Evolutionary conservation across 768 basidiomycete species (phyloP).

Genomic region (Steccherinum ochraceum): DNA sequence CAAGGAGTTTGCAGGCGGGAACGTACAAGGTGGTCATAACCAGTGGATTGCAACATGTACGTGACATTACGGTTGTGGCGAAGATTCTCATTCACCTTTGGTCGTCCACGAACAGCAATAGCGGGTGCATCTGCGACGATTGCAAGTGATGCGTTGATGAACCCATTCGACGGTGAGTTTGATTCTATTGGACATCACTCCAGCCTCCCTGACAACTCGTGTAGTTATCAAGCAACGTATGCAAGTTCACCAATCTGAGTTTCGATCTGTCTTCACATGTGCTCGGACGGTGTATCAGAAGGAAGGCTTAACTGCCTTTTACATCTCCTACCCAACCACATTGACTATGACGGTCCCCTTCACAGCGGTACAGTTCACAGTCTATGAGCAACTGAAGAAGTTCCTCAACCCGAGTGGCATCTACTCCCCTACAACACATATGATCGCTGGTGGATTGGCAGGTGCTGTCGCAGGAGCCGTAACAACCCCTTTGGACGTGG

Average conservation of each 20-base stretch:
- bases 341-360: slow-evolving; percentile 95
- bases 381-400: slow-evolving; percentile 89
- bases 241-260: slow-evolving; percentile 94
- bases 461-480: slow-evolving; percentile 93
- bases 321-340: slow-evolving; percentile 98
- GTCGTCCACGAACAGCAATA: slow-evolving; percentile 44
- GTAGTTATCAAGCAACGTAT: slow-evolving; percentile 98
- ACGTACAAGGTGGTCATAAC: slow-evolving; percentile 55
- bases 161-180: slow-evolving; percentile 92
- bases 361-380: slow-evolving; percentile 96
- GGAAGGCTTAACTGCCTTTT: slow-evolving; percentile 90
- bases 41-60: slow-evolving; percentile 87
- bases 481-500: slow-evolving; percentile 95
- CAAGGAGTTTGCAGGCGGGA: slow-evolving; percentile 89
- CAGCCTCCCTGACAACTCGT: not conserved
- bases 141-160: slow-evolving; percentile 96
- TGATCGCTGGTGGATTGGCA: slow-evolving; percentile 85
- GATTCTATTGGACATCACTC: not conserved
- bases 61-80: slow-evolving; percentile 24
- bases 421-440: slow-evolving; percentile 93
- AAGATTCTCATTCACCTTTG: not conserved
- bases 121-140: slow-evolving; percentile 95
- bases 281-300: slow-evolving; percentile 76
- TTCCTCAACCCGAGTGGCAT: slow-evolving; percentile 77
- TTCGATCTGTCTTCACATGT: slow-evolving; percentile 82